Percentiles rank a stretch among this genome's conserved stretches.
Evolutionary conservation across 2,329 filamentous ascomycete species (phyloP).

Genomic region (Diaporthe sp.): DNA sequence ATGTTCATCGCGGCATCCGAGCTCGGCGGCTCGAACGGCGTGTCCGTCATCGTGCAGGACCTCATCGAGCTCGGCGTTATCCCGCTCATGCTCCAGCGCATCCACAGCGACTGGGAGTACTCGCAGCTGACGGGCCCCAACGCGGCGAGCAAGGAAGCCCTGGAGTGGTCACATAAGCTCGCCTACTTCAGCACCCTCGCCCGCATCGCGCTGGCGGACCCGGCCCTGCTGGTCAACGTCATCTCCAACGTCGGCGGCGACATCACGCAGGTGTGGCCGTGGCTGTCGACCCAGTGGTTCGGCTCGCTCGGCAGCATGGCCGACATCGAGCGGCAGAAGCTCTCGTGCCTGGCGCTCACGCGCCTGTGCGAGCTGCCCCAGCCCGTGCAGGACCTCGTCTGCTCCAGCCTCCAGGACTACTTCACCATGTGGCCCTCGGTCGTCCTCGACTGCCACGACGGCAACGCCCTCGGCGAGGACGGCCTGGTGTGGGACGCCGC

Average conservation of each 20-base stretch:
- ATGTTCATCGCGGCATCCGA: slow-evolving; percentile 74
- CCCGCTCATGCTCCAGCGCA: slow-evolving; percentile 72
- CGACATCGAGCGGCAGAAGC: slow-evolving; percentile 75
- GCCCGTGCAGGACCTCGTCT: slow-evolving; percentile 69
- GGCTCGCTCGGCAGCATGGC: slow-evolving; percentile 77
- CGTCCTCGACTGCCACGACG: slow-evolving; percentile 75
- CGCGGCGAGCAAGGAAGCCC: slow-evolving; percentile 76
- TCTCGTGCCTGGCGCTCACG: slow-evolving; percentile 81
- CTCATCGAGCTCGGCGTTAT: slow-evolving; percentile 76
- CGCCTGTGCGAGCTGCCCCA: slow-evolving; percentile 76
- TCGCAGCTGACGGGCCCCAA: slow-evolving; percentile 88
- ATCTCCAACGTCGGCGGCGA: slow-evolving; percentile 58
- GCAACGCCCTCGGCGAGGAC: slow-evolving; percentile 66
- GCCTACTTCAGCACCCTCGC: slow-evolving; percentile 90
- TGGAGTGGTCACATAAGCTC: slow-evolving; percentile 42
- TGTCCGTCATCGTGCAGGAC: slow-evolving; percentile 75
- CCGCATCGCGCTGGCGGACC: slow-evolving; percentile 81
- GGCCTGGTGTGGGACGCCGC: slow-evolving; percentile 62
- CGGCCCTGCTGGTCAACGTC: slow-evolving; percentile 75
- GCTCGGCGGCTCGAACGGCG: slow-evolving; percentile 72
- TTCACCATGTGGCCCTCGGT: slow-evolving; percentile 83
- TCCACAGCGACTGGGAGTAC: slow-evolving; percentile 79
- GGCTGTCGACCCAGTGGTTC: slow-evolving; percentile 77
- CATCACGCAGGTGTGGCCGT: slow-evolving; percentile 68
- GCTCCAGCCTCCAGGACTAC: slow-evolving; percentile 78